Percentiles rank a stretch among this genome's conserved stretches.
phyloP scores from a whole-genome alignment of 164 flowering plant species.

The Tinospora cordifolia region DNA sequence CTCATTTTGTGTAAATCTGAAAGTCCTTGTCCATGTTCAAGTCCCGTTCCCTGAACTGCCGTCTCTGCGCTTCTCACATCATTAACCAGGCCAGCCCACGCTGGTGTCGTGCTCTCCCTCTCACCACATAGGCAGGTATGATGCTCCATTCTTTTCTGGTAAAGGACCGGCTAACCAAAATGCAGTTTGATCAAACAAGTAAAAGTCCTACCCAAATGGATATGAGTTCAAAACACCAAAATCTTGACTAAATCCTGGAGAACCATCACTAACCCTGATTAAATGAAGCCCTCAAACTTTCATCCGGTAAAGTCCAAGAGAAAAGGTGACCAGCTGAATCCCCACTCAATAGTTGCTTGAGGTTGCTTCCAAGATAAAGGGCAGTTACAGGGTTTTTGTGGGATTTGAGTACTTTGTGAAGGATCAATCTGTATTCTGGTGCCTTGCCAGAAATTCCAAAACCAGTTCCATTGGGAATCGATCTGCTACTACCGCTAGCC shows the following conservation, averaged over 20 bases:
- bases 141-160: background rate
- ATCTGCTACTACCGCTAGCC: slow-evolving; percentile 35
- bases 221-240: background rate
- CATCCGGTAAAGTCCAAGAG: slow-evolving; percentile 87
- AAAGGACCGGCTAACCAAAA: slow-evolving; percentile 7
- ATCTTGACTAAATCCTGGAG: background rate
- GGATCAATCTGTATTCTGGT: slow-evolving; percentile 77
- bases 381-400: slow-evolving; percentile 90
- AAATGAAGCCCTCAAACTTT: slow-evolving; percentile 47
- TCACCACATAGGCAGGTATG: background rate
- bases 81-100: slow-evolving; percentile 7
- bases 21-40: background rate
- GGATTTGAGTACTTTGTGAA: slow-evolving; percentile 72
- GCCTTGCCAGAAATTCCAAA: slow-evolving; percentile 33
- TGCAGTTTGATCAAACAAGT: background rate
- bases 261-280: slow-evolving; percentile 41
- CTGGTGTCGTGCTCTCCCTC: slow-evolving; percentile 5
- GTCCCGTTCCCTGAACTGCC: background rate
- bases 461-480: slow-evolving; percentile 29
- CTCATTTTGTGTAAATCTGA: background rate
- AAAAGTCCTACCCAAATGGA: background rate
- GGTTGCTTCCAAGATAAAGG: slow-evolving; percentile 63
- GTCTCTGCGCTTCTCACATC: background rate
- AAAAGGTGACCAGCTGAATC: slow-evolving; percentile 79
- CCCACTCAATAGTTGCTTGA: slow-evolving; percentile 85